Conservation (phyloP, 1,284 basidiomycete genomes). For the Vanrija pseudolonga region DNA sequence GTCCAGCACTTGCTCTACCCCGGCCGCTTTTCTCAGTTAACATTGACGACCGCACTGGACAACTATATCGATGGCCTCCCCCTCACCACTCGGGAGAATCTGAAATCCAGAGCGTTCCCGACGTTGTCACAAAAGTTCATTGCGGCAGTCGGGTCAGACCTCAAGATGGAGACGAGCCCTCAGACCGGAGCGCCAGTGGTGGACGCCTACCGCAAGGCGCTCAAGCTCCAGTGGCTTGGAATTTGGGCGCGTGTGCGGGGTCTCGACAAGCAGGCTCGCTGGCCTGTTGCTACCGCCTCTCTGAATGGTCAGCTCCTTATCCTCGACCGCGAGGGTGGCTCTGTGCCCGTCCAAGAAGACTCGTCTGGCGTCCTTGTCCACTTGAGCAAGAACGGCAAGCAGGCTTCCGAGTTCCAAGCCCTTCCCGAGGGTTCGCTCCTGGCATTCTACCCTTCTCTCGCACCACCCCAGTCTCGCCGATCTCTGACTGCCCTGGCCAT, state of each 20-base stretch:
- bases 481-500: slow-evolving; percentile 27
- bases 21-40: slow-evolving; percentile 76
- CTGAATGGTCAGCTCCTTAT: slow-evolving; percentile 54
- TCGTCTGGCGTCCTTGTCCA: slow-evolving; percentile 56
- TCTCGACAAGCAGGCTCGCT: slow-evolving; percentile 75
- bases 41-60: slow-evolving; percentile 71
- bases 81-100: slow-evolving; percentile 10
- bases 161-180: slow-evolving; percentile 66
- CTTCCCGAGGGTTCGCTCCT: slow-evolving; percentile 27
- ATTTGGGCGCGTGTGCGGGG: slow-evolving; percentile 84
- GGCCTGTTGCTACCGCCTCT: slow-evolving; percentile 58
- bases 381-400: slow-evolving; percentile 17
- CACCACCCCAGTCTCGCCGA: slow-evolving; percentile 23
- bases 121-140: slow-evolving; percentile 71
- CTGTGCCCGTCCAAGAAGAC: slow-evolving; percentile 63
- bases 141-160: slow-evolving; percentile 79
- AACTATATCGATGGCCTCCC: slow-evolving; percentile 69
- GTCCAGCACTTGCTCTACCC: slow-evolving; percentile 77
- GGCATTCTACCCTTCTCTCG: slow-evolving; percentile 25
- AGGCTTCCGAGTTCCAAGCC: slow-evolving; percentile 20
- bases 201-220: slow-evolving; percentile 71
- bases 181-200: slow-evolving; percentile 74
- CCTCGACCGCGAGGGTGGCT: slow-evolving; percentile 72
- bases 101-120: slow-evolving; percentile 52
- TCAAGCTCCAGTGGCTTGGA: slow-evolving; percentile 89